A percentile compares a stretch with the other conserved stretches of the same genome.
Evolutionary conservation across 2,329 filamentous ascomycete species (phyloP).

Genomic region (Mariannaea sp.): DNA sequence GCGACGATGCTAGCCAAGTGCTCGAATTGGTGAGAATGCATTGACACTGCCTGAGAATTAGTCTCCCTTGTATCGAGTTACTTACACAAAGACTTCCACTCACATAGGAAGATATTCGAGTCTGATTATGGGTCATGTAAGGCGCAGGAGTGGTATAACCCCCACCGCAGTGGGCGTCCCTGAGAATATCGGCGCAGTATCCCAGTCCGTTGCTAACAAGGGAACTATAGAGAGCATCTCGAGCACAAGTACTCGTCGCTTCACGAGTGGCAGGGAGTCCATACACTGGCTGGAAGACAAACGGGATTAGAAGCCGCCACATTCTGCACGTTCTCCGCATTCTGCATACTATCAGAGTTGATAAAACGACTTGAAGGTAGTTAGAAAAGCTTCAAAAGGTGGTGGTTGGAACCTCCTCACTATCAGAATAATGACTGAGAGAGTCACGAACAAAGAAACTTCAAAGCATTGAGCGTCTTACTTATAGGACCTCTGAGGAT

Average conservation of each 20-base stretch:
- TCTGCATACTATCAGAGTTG: slow-evolving; percentile 3
- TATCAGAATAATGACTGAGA: background rate
- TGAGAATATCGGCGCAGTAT: slow-evolving; percentile 41
- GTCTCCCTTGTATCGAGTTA: no score
- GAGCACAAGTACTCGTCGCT: slow-evolving; percentile 30
- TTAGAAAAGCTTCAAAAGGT: background rate
- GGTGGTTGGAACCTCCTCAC: background rate
- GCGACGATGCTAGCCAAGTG: background rate
- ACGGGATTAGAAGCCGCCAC: slow-evolving; percentile 26
- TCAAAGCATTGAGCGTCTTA: background rate
- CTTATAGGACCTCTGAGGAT: slow-evolving; percentile 10
- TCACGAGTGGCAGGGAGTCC: slow-evolving; percentile 25
- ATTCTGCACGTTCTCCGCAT: slow-evolving; percentile 13
- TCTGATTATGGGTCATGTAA: slow-evolving; percentile 38
- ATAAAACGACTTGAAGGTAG: slow-evolving; percentile 25
- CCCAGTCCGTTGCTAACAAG: slow-evolving; percentile 32
- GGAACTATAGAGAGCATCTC: slow-evolving; percentile 40
- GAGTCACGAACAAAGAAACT: background rate
- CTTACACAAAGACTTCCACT: slow-evolving; percentile 12
- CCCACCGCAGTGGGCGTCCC: slow-evolving; percentile 26
- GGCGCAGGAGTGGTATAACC: slow-evolving; percentile 37
- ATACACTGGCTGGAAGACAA: slow-evolving; percentile 13
- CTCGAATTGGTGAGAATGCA: slow-evolving; percentile 13
- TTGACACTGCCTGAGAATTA: slow-evolving; percentile 2
- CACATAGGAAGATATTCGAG: slow-evolving; percentile 41